phyloP scores from a whole-genome alignment of 306 rosid genomes.

The Chamaecrista fasciculata region DNA sequence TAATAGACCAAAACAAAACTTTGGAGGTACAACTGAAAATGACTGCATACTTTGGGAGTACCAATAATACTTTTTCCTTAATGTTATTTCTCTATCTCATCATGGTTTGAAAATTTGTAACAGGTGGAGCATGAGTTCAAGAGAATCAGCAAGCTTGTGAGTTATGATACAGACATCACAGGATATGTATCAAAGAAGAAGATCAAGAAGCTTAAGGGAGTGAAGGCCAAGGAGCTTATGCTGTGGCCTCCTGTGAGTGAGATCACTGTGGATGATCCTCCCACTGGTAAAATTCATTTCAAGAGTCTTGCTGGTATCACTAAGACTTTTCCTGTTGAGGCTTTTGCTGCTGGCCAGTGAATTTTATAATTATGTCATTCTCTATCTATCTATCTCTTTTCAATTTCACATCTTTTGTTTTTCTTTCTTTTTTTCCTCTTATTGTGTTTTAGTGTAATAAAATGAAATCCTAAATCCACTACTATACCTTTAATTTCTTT shows the following conservation, averaged over 20 bases:
- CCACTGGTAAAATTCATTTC: constrained; percentile 76
- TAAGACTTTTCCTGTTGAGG: constrained; percentile 81
- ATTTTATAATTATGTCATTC: background rate
- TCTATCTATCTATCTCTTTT: too few relatives aligned
- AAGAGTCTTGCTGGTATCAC: constrained; percentile 95
- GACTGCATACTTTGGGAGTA: too few relatives aligned
- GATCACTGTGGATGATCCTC: constrained; percentile 47
- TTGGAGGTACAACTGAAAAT: too few relatives aligned
- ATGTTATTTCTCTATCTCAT: too few relatives aligned
- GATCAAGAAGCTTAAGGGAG: constrained; percentile 83
- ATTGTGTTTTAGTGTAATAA: too few relatives aligned
- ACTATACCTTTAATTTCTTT: too few relatives aligned
- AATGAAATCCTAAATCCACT: too few relatives aligned
- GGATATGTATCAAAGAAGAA: constrained; percentile 56
- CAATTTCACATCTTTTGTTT: too few relatives aligned
- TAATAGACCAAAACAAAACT: too few relatives aligned
- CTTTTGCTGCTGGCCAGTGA: constrained; percentile 86
- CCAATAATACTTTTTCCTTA: too few relatives aligned
- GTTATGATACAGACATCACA: constrained; percentile 60
- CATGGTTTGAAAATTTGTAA: too few relatives aligned
- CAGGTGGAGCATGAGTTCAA: constrained; percentile 90
- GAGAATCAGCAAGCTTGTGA: constrained; percentile 66
- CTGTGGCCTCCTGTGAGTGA: constrained; percentile 94
- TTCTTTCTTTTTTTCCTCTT: too few relatives aligned
- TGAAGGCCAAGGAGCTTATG: constrained; percentile 89